Conservation (phyloP, 305 asterid species). For the Fraxinus paxiana region DNA sequence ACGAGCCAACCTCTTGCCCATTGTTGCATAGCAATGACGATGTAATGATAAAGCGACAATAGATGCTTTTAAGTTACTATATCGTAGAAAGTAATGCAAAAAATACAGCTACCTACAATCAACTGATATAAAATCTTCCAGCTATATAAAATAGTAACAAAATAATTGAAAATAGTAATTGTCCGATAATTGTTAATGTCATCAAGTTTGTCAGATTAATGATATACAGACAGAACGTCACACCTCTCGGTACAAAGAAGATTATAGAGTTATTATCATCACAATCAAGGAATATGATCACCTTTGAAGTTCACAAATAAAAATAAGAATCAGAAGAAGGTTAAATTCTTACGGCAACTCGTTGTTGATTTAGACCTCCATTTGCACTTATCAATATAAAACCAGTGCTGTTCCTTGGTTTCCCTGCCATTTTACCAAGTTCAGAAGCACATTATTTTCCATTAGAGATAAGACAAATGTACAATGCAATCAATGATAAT, state of each 20-base stretch:
- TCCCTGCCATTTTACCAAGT: constrained; percentile 56
- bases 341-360: constrained; percentile 74
- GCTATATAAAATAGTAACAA: neutral
- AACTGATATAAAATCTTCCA: neutral
- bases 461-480: constrained; percentile 1
- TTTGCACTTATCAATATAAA: constrained; percentile 77
- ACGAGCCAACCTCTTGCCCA: neutral
- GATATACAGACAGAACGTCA: neutral
- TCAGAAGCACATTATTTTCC: constrained; percentile 24
- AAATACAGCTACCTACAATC: neutral
- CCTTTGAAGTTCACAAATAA: neutral
- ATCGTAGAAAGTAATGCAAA: neutral
- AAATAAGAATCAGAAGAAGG: neutral
- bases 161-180: neutral
- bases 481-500: neutral
- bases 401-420: constrained; percentile 48
- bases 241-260: neutral
- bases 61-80: neutral
- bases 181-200: neutral
- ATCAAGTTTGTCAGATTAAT: neutral
- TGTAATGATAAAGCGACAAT: neutral
- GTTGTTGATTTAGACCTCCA: constrained; percentile 92
- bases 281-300: neutral
- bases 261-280: neutral
- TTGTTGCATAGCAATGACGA: neutral